phyloP scores from a whole-genome alignment of 495 filamentous ascomycete genomes.

The Penicillium fimorum region DNA sequence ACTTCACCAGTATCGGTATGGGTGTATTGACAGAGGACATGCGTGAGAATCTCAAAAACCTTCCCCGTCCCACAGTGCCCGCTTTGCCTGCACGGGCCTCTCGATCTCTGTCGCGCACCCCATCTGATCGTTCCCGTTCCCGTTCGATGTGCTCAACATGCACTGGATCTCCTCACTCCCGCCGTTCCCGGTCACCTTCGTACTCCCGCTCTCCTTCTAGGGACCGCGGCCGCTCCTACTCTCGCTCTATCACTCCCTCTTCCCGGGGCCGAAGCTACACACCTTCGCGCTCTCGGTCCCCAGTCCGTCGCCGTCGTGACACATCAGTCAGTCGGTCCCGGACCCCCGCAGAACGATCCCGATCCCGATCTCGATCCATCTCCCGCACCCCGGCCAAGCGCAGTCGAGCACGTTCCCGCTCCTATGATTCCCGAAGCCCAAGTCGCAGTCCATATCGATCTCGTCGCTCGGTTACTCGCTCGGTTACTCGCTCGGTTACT shows the following conservation, averaged over 20 bases:
- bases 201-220: constrained; percentile 42
- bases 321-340: constrained; percentile 35
- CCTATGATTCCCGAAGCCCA: constrained; percentile 26
- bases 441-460: constrained; percentile 26
- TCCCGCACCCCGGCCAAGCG: constrained; percentile 34
- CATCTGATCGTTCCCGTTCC: constrained; percentile 50
- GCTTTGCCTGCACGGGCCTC: constrained; percentile 51
- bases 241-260: constrained; percentile 38
- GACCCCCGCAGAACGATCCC: constrained; percentile 12
- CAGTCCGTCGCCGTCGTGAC: constrained; percentile 34
- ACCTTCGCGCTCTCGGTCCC: constrained; percentile 37
- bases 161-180: constrained; percentile 35
- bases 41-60: constrained; percentile 83
- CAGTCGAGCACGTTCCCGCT: constrained; percentile 24
- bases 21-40: constrained; percentile 92
- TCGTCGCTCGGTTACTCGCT: constrained; percentile 34
- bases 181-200: constrained; percentile 36
- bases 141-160: constrained; percentile 48
- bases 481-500: constrained; percentile 33
- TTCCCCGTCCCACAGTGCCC: constrained; percentile 72
- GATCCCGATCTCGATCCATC: constrained; percentile 18
- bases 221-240: constrained; percentile 37
- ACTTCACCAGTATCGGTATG: constrained; percentile 97
- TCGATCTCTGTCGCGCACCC: constrained; percentile 37
- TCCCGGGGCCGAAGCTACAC: constrained; percentile 42